These are phyloP conservation scores for Angophora floribunda DNA, from an alignment of 345 rosid genomes.

Conservation along the genomic window DNA sequence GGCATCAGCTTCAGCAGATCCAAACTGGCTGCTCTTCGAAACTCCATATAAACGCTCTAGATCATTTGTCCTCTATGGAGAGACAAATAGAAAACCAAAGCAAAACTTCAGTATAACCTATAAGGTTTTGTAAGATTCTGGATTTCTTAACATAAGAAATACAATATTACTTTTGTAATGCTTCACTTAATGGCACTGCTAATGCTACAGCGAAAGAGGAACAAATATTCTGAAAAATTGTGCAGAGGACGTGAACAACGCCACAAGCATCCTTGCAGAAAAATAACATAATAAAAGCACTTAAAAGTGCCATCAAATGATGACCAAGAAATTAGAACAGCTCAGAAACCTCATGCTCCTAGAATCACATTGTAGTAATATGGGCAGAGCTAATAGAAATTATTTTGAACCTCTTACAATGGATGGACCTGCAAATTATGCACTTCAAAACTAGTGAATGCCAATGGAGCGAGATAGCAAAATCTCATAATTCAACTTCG, in stretches of 20 bases:
- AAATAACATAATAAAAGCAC: neutral
- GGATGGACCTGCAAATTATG: neutral
- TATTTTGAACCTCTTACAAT: neutral
- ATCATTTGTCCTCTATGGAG: slow-evolving; percentile 22
- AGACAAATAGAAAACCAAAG: neutral
- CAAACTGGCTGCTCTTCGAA: slow-evolving; percentile 6
- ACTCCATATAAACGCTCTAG: slow-evolving; percentile 26
- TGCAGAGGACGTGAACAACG: neutral
- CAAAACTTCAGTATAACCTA: neutral
- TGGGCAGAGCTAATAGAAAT: neutral
- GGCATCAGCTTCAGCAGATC: slow-evolving; percentile 1
- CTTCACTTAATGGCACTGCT: neutral
- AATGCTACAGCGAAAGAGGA: neutral
- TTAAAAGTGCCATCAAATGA: neutral
- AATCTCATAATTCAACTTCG: neutral
- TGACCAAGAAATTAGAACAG: neutral
- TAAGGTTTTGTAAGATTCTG: neutral
- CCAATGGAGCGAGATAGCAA: neutral
- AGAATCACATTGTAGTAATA: neutral
- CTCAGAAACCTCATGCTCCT: neutral
- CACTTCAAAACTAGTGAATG: neutral
- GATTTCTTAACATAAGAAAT: neutral
- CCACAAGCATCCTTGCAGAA: neutral
- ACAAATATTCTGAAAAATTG: neutral
- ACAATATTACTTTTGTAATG: neutral